These are phyloP conservation scores for Apiospora koreana DNA, from an alignment of 2,329 filamentous ascomycete species.

Conservation along the genomic window DNA sequence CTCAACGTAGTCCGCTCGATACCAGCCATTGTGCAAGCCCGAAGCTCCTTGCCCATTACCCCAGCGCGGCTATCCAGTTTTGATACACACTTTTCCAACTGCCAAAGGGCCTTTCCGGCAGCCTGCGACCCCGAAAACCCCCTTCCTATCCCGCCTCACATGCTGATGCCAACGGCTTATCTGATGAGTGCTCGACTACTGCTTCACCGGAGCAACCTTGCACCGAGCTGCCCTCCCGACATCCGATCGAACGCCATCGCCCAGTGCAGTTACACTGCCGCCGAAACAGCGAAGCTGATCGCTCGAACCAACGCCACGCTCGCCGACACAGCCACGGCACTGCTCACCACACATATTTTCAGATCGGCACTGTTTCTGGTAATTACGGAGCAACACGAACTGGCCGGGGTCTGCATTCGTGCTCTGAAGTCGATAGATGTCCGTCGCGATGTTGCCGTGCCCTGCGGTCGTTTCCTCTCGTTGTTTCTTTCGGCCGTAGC, in stretches of 20 bases:
- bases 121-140: constrained; percentile 69
- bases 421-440: constrained; percentile 70
- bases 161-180: constrained; percentile 73
- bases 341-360: constrained; percentile 84
- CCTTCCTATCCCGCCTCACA: constrained; percentile 70
- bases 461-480: constrained; percentile 78
- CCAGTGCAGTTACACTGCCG: constrained; percentile 71
- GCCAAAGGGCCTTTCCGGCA: constrained; percentile 73
- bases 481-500: constrained; percentile 77
- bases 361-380: constrained; percentile 81
- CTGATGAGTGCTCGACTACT: constrained; percentile 83
- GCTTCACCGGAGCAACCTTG: constrained; percentile 86
- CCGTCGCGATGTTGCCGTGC: constrained; percentile 70
- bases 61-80: constrained; percentile 72
- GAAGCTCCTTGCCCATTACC: constrained; percentile 68
- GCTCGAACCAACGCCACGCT: constrained; percentile 64
- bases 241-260: constrained; percentile 73
- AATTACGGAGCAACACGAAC: constrained; percentile 70
- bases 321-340: constrained; percentile 68
- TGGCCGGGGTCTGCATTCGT: constrained; percentile 72
- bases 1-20: constrained; percentile 82
- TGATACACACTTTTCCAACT: constrained; percentile 77
- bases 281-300: constrained; percentile 78
- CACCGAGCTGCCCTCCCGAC: constrained; percentile 65
- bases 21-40: constrained; percentile 68